A percentile compares a stretch with the other conserved stretches of the same genome.
Conservation (phyloP, 139 green algal species). For the Coelastrella sp. region DNA sequence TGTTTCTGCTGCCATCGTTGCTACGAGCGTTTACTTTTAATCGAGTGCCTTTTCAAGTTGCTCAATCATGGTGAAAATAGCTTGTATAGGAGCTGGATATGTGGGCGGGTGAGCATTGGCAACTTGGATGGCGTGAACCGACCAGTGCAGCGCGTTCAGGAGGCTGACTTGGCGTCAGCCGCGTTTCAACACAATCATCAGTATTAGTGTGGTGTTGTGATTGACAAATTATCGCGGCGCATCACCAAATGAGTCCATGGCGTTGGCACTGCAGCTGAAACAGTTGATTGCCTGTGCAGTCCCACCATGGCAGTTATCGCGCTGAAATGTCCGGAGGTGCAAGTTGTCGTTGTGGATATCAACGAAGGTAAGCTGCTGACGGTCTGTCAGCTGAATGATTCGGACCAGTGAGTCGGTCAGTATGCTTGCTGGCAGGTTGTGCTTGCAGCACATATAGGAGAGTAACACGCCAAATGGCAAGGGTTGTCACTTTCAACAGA, state of each 20-base stretch:
- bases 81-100: constrained; percentile 89
- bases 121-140: not conserved
- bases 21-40: not conserved
- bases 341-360: constrained; percentile 97
- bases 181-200: no score
- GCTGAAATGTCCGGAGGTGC: constrained; percentile 95
- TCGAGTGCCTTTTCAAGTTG: not conserved
- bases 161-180: no score
- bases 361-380: constrained; percentile 68
- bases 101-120: constrained; percentile 74
- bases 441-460: no score
- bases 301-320: constrained; percentile 97
- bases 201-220: no score
- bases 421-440: no score
- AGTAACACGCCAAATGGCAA: no score
- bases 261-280: not conserved
- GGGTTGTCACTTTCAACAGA: no score
- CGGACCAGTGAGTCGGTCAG: no score
- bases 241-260: no score
- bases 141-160: not conserved
- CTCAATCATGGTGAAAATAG: constrained; percentile 69
- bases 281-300: constrained; percentile 47
- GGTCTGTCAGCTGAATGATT: not conserved
- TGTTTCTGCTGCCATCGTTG: not conserved
- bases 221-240: no score